Percentiles rank a stretch among this genome's conserved stretches.
phyloP scores from a whole-genome alignment of 2,329 filamentous ascomycete genomes.

The Talaromyces verruculosus region DNA sequence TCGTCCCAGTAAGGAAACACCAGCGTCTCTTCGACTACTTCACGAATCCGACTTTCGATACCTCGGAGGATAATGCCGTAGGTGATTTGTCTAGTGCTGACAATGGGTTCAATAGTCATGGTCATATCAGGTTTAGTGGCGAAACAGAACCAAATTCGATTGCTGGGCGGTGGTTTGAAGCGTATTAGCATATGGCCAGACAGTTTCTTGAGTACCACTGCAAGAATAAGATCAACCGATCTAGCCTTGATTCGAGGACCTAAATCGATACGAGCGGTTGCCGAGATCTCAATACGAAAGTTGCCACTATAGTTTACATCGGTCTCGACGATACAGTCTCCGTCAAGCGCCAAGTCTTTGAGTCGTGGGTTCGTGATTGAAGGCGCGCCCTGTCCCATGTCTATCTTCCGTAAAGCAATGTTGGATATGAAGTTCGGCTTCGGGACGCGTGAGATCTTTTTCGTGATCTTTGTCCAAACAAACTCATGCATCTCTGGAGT shows the following conservation, averaged over 20 bases:
- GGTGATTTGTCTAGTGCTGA: conserved; percentile 92
- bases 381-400: conserved; percentile 82
- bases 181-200: conserved; percentile 82
- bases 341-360: conserved; percentile 86
- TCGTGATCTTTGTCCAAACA: conserved; percentile 82
- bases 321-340: conserved; percentile 81
- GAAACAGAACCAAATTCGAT: conserved; percentile 94
- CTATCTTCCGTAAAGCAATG: conserved; percentile 77
- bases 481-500: conserved; percentile 77
- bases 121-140: conserved; percentile 92
- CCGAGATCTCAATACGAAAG: conserved; percentile 83
- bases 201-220: conserved; percentile 78
- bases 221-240: conserved; percentile 85
- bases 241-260: conserved; percentile 84
- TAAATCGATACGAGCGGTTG: conserved; percentile 89
- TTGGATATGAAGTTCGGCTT: conserved; percentile 86
- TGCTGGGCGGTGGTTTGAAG: conserved; percentile 92
- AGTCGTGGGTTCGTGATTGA: conserved; percentile 85
- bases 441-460: conserved; percentile 93
- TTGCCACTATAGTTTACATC: conserved; percentile 88
- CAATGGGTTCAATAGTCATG: conserved; percentile 90
- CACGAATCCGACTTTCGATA: conserved; percentile 92
- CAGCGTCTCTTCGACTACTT: conserved; percentile 87
- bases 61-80: conserved; percentile 88
- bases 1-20: conserved; percentile 97